Evolutionary conservation across 495 filamentous ascomycete species (phyloP).

Genomic region (Penicillium bialowiezense): DNA sequence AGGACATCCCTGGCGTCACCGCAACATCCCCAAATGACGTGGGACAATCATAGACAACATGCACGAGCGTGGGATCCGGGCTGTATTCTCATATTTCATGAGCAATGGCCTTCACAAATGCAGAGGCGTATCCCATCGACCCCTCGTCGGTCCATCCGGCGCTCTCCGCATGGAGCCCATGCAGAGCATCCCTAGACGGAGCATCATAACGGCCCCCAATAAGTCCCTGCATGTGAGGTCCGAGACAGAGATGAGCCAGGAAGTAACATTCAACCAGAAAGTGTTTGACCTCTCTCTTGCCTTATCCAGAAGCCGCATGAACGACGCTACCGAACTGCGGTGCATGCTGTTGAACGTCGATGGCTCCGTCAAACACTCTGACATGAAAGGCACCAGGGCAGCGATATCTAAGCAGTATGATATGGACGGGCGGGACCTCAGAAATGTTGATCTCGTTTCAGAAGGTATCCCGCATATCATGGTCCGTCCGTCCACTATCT

Average conservation of each 20-base stretch:
- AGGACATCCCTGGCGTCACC: not conserved
- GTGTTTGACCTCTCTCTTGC: slow-evolving; percentile 18
- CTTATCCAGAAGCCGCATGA: slow-evolving; percentile 21
- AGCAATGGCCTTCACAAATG: not conserved
- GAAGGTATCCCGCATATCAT: slow-evolving; percentile 30
- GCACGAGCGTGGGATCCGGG: not conserved
- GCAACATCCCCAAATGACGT: not conserved
- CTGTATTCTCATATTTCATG: not conserved
- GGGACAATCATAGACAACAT: not conserved
- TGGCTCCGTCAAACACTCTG: not conserved
- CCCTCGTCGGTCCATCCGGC: not conserved
- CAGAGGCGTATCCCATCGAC: not conserved
- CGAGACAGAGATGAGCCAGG: slow-evolving; percentile 1
- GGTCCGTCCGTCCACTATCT: slow-evolving; percentile 25
- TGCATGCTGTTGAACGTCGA: slow-evolving; percentile 13
- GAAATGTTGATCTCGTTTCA: slow-evolving; percentile 27
- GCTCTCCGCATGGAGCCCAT: not conserved
- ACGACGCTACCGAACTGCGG: slow-evolving; percentile 17
- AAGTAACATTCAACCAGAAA: slow-evolving; percentile 13
- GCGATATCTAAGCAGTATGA: slow-evolving; percentile 19
- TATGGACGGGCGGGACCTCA: slow-evolving; percentile 25
- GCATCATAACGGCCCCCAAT: not conserved
- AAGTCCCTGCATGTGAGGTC: slow-evolving; percentile 1
- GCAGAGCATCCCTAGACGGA: not conserved
- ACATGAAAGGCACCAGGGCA: slow-evolving; percentile 17